Conservation (phyloP, 371 early-diverging fungal species). For the Capillidium rhysosporum region DNA sequence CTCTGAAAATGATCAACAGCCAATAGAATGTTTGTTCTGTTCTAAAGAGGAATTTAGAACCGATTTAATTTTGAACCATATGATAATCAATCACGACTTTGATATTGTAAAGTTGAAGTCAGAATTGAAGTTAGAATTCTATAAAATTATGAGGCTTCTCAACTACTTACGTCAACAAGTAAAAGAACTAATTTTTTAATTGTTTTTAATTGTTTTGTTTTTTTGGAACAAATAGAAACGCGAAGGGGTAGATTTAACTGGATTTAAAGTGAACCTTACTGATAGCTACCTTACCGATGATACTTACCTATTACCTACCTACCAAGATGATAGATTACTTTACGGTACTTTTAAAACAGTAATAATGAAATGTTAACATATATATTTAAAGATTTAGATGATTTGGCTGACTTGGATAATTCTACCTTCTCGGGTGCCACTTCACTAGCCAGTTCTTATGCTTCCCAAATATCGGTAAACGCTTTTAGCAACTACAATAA, state of each 20-base stretch:
- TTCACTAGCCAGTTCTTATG: not conserved
- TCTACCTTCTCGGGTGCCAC: not conserved
- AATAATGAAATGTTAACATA: not conserved
- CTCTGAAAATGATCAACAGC: conserved; percentile 32
- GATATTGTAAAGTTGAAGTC: conserved; percentile 21
- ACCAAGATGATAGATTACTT: conserved; percentile 64
- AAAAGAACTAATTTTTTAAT: conserved; percentile 9
- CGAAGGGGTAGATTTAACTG: not conserved
- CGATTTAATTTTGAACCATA: conserved; percentile 38
- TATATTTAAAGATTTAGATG: conserved; percentile 13
- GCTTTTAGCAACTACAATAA: not conserved
- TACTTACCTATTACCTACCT: conserved; percentile 42
- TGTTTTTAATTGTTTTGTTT: conserved; percentile 7
- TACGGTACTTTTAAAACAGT: conserved; percentile 29
- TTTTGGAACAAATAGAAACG: conserved; percentile 2
- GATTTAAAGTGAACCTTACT: conserved; percentile 18
- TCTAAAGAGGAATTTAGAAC: conserved; percentile 20
- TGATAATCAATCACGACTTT: conserved; percentile 35
- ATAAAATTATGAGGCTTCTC: conserved; percentile 64
- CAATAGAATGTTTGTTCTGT: conserved; percentile 55
- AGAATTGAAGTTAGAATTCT: conserved; percentile 44
- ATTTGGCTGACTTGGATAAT: conserved; percentile 37
- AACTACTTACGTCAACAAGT: conserved; percentile 55
- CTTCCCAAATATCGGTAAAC: not conserved
- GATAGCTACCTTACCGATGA: conserved; percentile 51